A percentile compares a stretch with the other conserved stretches of the same genome.
phyloP scores from a whole-genome alignment of 805 yeast genomes.

The Metschnikowia noctiluminum region DNA sequence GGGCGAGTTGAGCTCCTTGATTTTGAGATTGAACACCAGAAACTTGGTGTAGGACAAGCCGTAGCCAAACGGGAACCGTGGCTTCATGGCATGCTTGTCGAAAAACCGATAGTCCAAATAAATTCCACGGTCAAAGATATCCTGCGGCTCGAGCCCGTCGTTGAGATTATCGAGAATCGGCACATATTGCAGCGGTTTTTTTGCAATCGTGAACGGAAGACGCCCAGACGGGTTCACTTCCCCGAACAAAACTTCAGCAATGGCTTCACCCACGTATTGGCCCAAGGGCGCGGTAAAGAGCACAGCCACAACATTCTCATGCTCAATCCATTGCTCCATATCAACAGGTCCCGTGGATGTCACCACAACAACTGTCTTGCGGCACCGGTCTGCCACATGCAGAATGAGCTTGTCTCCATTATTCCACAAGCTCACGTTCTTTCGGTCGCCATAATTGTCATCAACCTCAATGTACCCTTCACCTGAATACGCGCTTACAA shows the following conservation, averaged over 20 bases:
- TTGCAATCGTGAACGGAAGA: constrained; percentile 62
- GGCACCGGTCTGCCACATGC: constrained; percentile 46
- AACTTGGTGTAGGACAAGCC: constrained; percentile 56
- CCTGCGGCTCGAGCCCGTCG: constrained; percentile 35
- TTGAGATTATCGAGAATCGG: constrained; percentile 39
- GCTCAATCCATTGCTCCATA: constrained; percentile 54
- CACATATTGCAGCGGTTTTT: constrained; percentile 44
- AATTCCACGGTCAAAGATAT: constrained; percentile 45
- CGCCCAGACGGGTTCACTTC: constrained; percentile 61
- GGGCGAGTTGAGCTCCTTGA: constrained; percentile 41
- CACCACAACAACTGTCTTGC: constrained; percentile 57
- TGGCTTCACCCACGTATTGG: constrained; percentile 52
- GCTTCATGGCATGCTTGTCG: constrained; percentile 52
- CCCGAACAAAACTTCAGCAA: constrained; percentile 58
- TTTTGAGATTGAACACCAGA: constrained; percentile 33
- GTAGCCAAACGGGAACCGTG: constrained; percentile 60
- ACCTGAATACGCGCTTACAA: constrained; percentile 54
- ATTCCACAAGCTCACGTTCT: constrained; percentile 53
- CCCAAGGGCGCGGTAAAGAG: constrained; percentile 56
- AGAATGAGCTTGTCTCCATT: constrained; percentile 54
- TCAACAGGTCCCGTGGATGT: constrained; percentile 59
- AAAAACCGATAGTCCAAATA: constrained; percentile 56
- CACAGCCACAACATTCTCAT: constrained; percentile 57
- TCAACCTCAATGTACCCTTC: constrained; percentile 59
- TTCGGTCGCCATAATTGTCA: constrained; percentile 56